Percentiles rank a stretch among this genome's conserved stretches.
Conservation (phyloP, 306 rosid species). For the Ormosia semicastrata region DNA sequence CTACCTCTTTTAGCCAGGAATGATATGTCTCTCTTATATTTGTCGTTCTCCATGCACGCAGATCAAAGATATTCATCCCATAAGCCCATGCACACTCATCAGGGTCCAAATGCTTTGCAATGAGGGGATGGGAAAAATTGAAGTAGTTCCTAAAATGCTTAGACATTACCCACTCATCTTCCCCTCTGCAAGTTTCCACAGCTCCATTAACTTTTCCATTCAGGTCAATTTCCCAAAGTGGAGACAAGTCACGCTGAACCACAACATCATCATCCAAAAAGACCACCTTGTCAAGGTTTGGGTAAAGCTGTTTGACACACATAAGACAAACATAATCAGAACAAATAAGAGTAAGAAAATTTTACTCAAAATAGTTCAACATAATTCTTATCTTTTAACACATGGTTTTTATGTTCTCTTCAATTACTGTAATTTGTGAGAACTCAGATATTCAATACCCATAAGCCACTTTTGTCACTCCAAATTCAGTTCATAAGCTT, state of each 20-base stretch:
- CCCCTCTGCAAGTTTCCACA: slow-evolving; percentile 96
- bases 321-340: slow-evolving; percentile 35
- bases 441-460: not conserved
- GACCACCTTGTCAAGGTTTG: slow-evolving; percentile 91
- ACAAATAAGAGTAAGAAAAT: not conserved
- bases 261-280: slow-evolving; percentile 94
- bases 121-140: slow-evolving; percentile 89
- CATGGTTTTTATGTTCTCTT: not conserved
- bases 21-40: slow-evolving; percentile 81
- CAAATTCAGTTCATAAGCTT: slow-evolving; percentile 8
- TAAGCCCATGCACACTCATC: slow-evolving; percentile 99
- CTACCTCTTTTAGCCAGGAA: slow-evolving; percentile 94
- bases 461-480: not conserved
- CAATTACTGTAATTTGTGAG: not conserved
- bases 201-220: slow-evolving; percentile 96
- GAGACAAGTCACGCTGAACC: slow-evolving; percentile 85
- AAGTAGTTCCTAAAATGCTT: slow-evolving; percentile 90
- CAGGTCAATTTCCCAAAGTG: slow-evolving; percentile 87
- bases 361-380: not conserved
- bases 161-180: slow-evolving; percentile 97
- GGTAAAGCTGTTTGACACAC: slow-evolving; percentile 71
- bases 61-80: slow-evolving; percentile 95
- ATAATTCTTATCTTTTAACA: not conserved
- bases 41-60: slow-evolving; percentile 79
- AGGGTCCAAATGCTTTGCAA: slow-evolving; percentile 72